phyloP scores from a whole-genome alignment of 257 asterid species.

The Rubia yunnanensis region DNA sequence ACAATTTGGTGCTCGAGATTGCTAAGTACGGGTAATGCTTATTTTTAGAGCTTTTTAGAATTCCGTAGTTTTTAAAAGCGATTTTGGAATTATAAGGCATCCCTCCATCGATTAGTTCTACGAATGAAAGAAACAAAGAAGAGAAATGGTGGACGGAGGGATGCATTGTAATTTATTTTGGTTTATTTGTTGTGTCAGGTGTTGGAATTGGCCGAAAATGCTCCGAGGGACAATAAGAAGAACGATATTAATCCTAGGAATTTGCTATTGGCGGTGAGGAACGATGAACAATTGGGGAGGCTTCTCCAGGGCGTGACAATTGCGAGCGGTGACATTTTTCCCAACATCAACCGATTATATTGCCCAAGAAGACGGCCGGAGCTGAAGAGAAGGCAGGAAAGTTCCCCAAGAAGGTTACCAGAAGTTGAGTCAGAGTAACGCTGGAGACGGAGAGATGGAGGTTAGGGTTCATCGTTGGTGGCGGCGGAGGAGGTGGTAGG shows the following conservation, averaged over 20 bases:
- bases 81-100: no score
- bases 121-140: no score
- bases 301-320: conserved; percentile 18
- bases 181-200: conserved; percentile 6
- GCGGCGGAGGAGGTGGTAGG: no score
- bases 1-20: conserved; percentile 32
- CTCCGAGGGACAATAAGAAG: conserved; percentile 24
- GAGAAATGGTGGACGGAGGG: no score
- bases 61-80: no score
- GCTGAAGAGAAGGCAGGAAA: conserved; percentile 13
- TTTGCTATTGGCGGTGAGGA: conserved; percentile 15
- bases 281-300: conserved; percentile 24
- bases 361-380: conserved; percentile 19
- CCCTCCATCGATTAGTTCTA: no score
- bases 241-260: conserved; percentile 18
- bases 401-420: conserved; percentile 13
- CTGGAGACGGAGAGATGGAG: no score
- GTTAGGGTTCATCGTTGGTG: no score
- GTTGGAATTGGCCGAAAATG: conserved; percentile 27
- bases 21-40: conserved; percentile 53
- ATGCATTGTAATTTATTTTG: background rate
- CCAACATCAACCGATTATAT: conserved; percentile 16
- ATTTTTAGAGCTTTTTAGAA: no score
- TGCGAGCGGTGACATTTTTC: conserved; percentile 19
- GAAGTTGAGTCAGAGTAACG: no score